Evolutionary conservation across 495 filamentous ascomycete genomes (phyloP).

Genomic region (Terfezia claveryi): DNA sequence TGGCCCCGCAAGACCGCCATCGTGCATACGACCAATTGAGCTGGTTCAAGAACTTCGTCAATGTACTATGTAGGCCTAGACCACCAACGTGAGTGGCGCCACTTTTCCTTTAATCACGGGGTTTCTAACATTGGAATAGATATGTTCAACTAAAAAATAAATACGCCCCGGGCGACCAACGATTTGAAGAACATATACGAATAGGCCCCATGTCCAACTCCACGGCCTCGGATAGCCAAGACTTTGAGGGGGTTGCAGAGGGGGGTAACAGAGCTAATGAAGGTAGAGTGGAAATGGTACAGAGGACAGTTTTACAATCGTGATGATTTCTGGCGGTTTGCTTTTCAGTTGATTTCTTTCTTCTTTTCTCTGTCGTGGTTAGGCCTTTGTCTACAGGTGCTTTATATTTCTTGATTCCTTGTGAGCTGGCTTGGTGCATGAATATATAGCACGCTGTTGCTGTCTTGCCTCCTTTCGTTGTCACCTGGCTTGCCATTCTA

Average conservation of each 20-base stretch:
- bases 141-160: constrained; percentile 61
- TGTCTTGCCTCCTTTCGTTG: too few relatives aligned
- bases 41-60: constrained; percentile 54
- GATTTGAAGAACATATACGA: constrained; percentile 30
- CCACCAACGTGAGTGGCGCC: constrained; percentile 42
- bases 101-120: not conserved
- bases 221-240: not conserved
- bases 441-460: too few relatives aligned
- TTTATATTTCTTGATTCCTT: too few relatives aligned
- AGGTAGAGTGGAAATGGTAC: not conserved
- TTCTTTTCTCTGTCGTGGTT: too few relatives aligned
- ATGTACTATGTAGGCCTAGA: constrained; percentile 60
- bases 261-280: not conserved
- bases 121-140: not conserved
- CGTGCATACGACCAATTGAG: constrained; percentile 69
- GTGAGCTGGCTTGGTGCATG: too few relatives aligned
- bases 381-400: too few relatives aligned
- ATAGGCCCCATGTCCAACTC: constrained; percentile 2
- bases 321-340: too few relatives aligned
- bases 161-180: constrained; percentile 65
- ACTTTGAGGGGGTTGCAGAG: not conserved
- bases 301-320: too few relatives aligned
- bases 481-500: too few relatives aligned
- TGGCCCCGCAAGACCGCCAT: constrained; percentile 73
- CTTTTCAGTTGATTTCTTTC: too few relatives aligned